Evolutionary conservation across 164 flowering plant species (phyloP).

Genomic region (Saururus chinensis): DNA sequence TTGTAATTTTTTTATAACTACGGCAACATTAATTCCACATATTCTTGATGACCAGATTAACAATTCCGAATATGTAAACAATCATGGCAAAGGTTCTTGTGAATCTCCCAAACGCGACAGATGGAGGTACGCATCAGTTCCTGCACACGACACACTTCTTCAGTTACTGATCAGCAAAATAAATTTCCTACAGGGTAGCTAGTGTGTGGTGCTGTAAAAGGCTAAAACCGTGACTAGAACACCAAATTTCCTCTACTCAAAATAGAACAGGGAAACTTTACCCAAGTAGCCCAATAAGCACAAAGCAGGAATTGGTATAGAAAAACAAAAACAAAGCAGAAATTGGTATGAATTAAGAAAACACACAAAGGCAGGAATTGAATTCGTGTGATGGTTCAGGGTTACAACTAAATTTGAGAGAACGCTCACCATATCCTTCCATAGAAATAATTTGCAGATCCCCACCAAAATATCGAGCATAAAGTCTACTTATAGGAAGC

Average conservation of each 20-base stretch:
- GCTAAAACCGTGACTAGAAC: no score
- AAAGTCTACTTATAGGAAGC: slow-evolving; percentile 90
- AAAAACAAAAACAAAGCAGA: background rate
- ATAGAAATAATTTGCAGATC: slow-evolving; percentile 92
- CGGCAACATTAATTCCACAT: no score
- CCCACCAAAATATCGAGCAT: slow-evolving; percentile 98
- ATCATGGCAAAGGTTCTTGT: slow-evolving; percentile 77
- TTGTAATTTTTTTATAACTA: no score
- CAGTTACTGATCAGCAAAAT: background rate
- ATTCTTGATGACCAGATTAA: no score
- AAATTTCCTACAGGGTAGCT: no score
- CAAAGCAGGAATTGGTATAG: background rate
- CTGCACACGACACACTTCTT: slow-evolving; percentile 20
- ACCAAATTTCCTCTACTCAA: no score
- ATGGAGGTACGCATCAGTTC: slow-evolving; percentile 97
- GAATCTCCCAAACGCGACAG: slow-evolving; percentile 89
- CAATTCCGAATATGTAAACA: background rate
- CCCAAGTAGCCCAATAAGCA: background rate
- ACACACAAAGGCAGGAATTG: no score
- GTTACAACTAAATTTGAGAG: background rate
- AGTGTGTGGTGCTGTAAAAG: no score
- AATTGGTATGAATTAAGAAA: no score
- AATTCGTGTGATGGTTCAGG: no score
- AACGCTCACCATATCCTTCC: slow-evolving; percentile 95
- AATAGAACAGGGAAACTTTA: no score